Percentiles rank a stretch among this genome's conserved stretches.
Evolutionary conservation across 179 eudicot genomes (phyloP).

Genomic region (Vitellaria paradoxa): DNA sequence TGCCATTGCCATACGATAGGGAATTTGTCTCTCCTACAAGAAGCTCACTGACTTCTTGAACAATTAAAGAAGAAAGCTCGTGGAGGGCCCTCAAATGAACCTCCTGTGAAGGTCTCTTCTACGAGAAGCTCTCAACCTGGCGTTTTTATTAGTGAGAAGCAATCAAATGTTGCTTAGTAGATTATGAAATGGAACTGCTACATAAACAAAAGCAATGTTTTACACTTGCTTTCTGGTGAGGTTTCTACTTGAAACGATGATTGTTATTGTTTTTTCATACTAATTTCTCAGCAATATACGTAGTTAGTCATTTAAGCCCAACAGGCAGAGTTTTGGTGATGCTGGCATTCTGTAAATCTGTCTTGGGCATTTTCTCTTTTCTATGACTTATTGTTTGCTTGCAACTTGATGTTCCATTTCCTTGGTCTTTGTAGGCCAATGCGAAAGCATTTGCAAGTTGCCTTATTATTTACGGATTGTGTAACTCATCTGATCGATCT

Average conservation of each 20-base stretch:
- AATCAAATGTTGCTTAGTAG: background rate
- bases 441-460: background rate
- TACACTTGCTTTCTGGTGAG: background rate
- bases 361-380: background rate
- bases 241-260: background rate
- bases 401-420: background rate
- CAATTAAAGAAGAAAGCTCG: conserved; percentile 55
- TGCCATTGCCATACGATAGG: conserved; percentile 50
- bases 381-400: background rate
- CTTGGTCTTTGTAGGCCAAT: background rate
- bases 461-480: background rate
- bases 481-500: background rate
- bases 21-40: conserved; percentile 18
- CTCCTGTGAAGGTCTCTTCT: conserved; percentile 31
- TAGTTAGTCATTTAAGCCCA: background rate
- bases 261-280: conserved; percentile 2
- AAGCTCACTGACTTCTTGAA: conserved; percentile 62
- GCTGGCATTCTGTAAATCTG: background rate
- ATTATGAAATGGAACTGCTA: background rate
- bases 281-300: background rate
- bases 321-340: background rate
- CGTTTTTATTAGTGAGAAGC: conserved; percentile 12
- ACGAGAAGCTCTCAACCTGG: conserved; percentile 33
- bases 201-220: background rate
- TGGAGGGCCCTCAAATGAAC: conserved; percentile 26